Conservation (phyloP, 2,329 filamentous ascomycete species). For the Talaromyces sp. region DNA sequence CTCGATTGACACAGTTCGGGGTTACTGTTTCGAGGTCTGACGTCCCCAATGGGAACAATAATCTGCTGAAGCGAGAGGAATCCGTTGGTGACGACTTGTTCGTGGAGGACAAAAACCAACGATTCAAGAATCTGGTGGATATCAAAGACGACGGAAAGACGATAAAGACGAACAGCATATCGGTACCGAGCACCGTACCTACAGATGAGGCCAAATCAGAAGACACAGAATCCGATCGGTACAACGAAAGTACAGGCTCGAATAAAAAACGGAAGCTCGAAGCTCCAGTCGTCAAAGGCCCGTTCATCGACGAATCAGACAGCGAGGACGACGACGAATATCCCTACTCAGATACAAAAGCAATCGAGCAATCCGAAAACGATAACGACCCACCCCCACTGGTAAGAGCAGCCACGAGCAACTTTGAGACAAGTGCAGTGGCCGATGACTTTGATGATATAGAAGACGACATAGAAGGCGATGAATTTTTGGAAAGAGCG, state of each 20-base stretch:
- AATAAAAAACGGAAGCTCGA: slow-evolving; percentile 36
- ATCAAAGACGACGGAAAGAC: slow-evolving; percentile 7
- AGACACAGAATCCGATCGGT: slow-evolving; percentile 19
- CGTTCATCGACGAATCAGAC: slow-evolving; percentile 49
- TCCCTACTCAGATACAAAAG: not conserved
- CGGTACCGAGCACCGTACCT: slow-evolving; percentile 19
- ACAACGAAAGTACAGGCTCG: slow-evolving; percentile 31
- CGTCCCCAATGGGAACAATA: not conserved
- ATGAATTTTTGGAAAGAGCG: slow-evolving; percentile 64
- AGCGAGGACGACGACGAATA: slow-evolving; percentile 48
- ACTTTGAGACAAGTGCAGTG: slow-evolving; percentile 38
- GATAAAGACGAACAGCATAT: slow-evolving; percentile 24
- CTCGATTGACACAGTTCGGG: slow-evolving; percentile 53
- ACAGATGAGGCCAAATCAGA: not conserved
- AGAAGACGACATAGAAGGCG: slow-evolving; percentile 60
- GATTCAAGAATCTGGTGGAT: slow-evolving; percentile 12
- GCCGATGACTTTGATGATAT: slow-evolving; percentile 59
- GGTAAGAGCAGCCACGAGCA: slow-evolving; percentile 51
- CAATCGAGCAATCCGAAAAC: not conserved
- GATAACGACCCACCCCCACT: slow-evolving; percentile 27
- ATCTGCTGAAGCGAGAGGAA: not conserved
- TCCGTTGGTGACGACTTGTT: slow-evolving; percentile 27
- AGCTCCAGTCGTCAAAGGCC: slow-evolving; percentile 24
- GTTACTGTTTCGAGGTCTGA: slow-evolving; percentile 30
- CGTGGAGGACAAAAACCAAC: slow-evolving; percentile 32